Percentiles rank a stretch among this genome's conserved stretches.
These are phyloP conservation scores for Boletus reticuloceps DNA, from an alignment of 768 basidiomycete genomes.

Conservation along the genomic window DNA sequence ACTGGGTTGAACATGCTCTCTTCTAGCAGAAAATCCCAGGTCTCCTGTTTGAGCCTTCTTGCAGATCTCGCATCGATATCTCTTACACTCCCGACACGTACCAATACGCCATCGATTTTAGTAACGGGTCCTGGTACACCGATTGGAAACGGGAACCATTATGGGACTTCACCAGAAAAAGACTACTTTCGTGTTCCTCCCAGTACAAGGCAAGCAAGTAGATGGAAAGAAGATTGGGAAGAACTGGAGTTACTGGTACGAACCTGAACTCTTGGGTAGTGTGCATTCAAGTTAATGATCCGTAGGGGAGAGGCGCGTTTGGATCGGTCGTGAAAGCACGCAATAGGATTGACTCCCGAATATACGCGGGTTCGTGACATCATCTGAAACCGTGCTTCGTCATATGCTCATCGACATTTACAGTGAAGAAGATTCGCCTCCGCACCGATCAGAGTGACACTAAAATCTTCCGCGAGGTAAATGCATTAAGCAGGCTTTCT, in stretches of 20 bases:
- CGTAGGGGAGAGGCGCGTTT: constrained; percentile 83
- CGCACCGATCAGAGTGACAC: constrained; percentile 74
- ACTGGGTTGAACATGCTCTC: constrained; percentile 61
- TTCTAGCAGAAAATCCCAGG: constrained; percentile 50
- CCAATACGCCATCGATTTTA: constrained; percentile 16
- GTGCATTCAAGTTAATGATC: not conserved
- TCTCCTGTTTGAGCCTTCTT: constrained; percentile 57
- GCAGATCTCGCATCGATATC: constrained; percentile 52
- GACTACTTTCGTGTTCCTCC: constrained; percentile 52
- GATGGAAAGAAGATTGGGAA: constrained; percentile 95
- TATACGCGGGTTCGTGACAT: constrained; percentile 65
- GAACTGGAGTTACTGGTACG: constrained; percentile 79
- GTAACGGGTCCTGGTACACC: constrained; percentile 44
- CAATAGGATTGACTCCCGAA: constrained; percentile 81
- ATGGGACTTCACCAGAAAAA: constrained; percentile 58
- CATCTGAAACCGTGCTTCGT: not conserved
- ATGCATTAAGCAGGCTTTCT: constrained; percentile 80
- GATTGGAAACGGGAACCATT: constrained; percentile 34
- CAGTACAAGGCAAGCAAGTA: constrained; percentile 54
- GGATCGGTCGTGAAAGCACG: constrained; percentile 94
- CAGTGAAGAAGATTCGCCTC: constrained; percentile 88
- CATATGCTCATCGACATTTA: not conserved
- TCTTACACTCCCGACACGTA: constrained; percentile 22
- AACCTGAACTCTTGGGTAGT: not conserved
- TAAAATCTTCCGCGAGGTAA: constrained; percentile 90